Conservation (phyloP, 164 flowering plant genomes). For the Cinnamomum chago region DNA sequence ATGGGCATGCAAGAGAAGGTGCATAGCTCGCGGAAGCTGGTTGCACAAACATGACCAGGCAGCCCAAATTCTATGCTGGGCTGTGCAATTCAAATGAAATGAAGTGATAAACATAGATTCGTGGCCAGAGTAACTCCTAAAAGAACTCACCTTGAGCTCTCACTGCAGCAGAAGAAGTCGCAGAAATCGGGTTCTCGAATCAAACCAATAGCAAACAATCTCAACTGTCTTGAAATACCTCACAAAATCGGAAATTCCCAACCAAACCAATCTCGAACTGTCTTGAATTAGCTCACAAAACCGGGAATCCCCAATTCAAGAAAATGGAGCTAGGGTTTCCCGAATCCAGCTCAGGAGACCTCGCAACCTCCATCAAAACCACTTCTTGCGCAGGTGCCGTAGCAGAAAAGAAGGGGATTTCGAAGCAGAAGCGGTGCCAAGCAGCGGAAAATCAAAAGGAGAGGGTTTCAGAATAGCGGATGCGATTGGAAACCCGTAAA, state of each 20-base stretch:
- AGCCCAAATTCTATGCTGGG: constrained; percentile 3
- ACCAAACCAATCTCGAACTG: too few relatives aligned
- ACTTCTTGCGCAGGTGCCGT: not conserved
- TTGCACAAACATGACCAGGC: constrained; percentile 31
- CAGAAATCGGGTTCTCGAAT: not conserved
- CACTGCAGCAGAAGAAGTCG: too few relatives aligned
- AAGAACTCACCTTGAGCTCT: not conserved
- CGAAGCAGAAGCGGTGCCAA: not conserved
- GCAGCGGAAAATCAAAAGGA: not conserved
- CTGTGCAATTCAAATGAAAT: not conserved
- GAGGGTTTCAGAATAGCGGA: not conserved
- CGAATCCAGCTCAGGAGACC: not conserved
- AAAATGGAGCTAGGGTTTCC: not conserved
- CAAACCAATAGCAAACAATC: not conserved
- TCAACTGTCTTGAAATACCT: too few relatives aligned
- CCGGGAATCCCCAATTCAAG: not conserved
- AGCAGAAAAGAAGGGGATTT: not conserved
- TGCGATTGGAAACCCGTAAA: not conserved
- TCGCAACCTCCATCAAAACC: not conserved
- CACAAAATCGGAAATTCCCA: too few relatives aligned
- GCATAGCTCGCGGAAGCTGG: constrained; percentile 30
- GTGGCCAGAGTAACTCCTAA: not conserved
- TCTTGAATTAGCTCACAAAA: too few relatives aligned
- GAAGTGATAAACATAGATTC: not conserved
- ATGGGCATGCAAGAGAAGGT: constrained; percentile 9